phyloP scores from a whole-genome alignment of 2,329 filamentous ascomycete genomes.

The Exserohilum turcica region DNA sequence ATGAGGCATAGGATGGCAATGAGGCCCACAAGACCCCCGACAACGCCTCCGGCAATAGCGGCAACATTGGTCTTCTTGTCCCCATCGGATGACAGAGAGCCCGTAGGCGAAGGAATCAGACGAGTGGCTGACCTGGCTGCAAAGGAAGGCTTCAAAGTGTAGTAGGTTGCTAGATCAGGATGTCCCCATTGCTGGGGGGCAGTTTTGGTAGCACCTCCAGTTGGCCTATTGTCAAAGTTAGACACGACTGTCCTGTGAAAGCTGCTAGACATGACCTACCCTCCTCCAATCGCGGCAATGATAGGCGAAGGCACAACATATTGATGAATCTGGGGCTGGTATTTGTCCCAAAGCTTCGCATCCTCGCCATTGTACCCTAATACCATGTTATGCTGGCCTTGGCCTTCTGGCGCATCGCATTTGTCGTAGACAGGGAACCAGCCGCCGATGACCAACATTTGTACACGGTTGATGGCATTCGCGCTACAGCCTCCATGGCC shows the following conservation, averaged over 20 bases:
- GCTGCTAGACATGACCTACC: conserved; percentile 29
- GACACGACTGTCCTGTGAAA: conserved; percentile 15
- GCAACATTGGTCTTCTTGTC: conserved; percentile 38
- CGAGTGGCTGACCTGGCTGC: conserved; percentile 59
- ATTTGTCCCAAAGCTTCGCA: conserved; percentile 59
- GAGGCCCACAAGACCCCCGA: conserved; percentile 46
- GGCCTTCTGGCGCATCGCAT: conserved; percentile 61
- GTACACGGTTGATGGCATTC: conserved; percentile 61
- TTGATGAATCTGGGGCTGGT: conserved; percentile 54
- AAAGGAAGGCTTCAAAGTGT: conserved; percentile 57
- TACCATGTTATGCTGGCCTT: conserved; percentile 63
- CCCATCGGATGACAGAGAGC: conserved; percentile 11
- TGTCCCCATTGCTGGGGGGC: conserved; percentile 58
- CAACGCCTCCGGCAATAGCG: conserved; percentile 49
- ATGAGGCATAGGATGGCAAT: conserved; percentile 41
- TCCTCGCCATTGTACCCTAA: conserved; percentile 56
- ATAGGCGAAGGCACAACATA: conserved; percentile 63
- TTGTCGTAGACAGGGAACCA: conserved; percentile 53
- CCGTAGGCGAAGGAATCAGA: conserved; percentile 38
- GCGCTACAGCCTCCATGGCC: conserved; percentile 63
- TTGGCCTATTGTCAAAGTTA: conserved; percentile 43
- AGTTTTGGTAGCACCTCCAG: conserved; percentile 61
- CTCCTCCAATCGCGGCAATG: conserved; percentile 53
- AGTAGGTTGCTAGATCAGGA: conserved; percentile 59
- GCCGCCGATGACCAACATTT: conserved; percentile 69